Conservation (phyloP, 176 grass and related monocot genomes). For the Oryza longistaminata region DNA sequence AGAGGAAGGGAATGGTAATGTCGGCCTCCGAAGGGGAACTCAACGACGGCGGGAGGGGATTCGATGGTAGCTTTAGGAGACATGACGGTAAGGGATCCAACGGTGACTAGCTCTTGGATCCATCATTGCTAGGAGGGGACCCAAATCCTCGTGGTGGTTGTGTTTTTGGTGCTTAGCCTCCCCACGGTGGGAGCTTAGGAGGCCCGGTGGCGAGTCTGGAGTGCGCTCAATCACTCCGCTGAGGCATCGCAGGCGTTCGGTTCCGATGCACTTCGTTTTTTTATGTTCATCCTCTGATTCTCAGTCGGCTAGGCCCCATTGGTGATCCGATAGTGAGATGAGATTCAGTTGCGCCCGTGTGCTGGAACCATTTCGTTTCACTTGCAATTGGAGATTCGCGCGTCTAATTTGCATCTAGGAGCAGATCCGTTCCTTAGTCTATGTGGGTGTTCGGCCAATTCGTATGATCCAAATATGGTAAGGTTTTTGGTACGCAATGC, state of each 20-base stretch:
- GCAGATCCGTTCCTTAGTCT: neutral
- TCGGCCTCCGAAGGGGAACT: no score
- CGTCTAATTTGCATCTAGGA: neutral
- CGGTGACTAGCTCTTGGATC: no score
- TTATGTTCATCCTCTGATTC: neutral
- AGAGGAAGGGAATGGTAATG: no score
- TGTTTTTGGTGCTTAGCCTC: no score
- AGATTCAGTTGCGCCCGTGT: neutral
- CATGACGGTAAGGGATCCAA: no score
- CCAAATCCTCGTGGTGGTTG: no score
- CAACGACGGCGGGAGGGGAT: no score
- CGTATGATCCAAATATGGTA: neutral
- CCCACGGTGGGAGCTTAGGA: no score
- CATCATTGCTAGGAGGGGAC: no score
- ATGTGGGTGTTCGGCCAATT: neutral
- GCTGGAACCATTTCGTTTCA: neutral
- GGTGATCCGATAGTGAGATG: neutral
- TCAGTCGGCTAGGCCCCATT: neutral
- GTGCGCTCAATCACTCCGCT: neutral
- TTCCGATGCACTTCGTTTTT: neutral
- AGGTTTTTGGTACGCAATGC: neutral
- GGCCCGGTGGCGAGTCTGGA: conserved; percentile 3
- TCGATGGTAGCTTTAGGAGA: no score
- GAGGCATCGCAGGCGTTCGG: neutral
- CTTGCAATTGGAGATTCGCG: neutral